Conservation (phyloP, 176 grass and related monocot species). For the Aegilops bicornis region DNA sequence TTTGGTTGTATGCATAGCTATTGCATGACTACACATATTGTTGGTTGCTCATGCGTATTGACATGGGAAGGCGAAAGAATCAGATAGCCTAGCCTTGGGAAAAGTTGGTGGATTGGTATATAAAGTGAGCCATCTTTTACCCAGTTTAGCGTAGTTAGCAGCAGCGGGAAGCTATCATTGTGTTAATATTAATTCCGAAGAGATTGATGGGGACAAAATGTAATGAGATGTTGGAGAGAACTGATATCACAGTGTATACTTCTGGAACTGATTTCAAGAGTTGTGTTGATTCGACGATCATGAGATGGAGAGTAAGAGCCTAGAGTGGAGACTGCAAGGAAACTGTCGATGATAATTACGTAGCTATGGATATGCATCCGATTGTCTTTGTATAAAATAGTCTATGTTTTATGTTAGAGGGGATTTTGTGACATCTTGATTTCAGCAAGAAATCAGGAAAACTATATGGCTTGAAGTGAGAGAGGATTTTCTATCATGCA, state of each 20-base stretch:
- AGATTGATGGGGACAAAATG: neutral
- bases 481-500: no score
- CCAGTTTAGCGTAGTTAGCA: neutral
- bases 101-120: neutral
- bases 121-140: neutral
- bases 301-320: no score
- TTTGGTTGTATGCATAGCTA: neutral
- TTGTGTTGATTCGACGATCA: neutral
- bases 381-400: no score
- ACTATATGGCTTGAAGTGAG: no score
- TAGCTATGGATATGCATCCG: no score
- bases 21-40: neutral
- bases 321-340: no score
- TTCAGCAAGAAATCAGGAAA: no score
- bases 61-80: neutral
- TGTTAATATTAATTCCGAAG: neutral
- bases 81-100: neutral
- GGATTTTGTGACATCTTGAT: no score
- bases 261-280: neutral
- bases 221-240: neutral
- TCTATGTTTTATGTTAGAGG: no score
- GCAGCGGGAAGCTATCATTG: neutral
- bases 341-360: no score
- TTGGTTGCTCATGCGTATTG: conserved; percentile 9
- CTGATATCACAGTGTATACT: neutral